These are phyloP conservation scores for Gymnopilus junonius DNA, from an alignment of 768 basidiomycete genomes.

Conservation along the genomic window DNA sequence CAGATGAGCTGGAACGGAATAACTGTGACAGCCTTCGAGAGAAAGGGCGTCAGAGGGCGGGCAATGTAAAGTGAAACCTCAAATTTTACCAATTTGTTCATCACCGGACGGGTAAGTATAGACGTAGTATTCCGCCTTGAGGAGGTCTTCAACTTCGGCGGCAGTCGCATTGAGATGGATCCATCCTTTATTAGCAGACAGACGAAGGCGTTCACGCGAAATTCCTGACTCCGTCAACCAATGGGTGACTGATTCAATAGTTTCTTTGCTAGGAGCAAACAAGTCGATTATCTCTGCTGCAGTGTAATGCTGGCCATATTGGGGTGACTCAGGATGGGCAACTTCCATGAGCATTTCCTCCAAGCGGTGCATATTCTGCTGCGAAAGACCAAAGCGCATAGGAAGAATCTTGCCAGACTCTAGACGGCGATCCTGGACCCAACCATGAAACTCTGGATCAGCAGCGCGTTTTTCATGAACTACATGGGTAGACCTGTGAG, in stretches of 20 bases:
- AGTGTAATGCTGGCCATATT: slow-evolving; percentile 55
- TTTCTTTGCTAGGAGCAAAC: slow-evolving; percentile 49
- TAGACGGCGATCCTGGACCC: slow-evolving; percentile 26
- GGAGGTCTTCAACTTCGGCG: slow-evolving; percentile 44
- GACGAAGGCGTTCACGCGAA: slow-evolving; percentile 35
- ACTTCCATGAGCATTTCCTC: slow-evolving; percentile 51
- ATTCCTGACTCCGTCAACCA: slow-evolving; percentile 52
- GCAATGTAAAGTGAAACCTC: not conserved
- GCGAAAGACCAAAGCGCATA: slow-evolving; percentile 52
- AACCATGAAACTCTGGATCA: slow-evolving; percentile 27
- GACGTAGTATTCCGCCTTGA: slow-evolving; percentile 51
- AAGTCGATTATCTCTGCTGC: slow-evolving; percentile 45
- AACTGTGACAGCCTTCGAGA: slow-evolving; percentile 45
- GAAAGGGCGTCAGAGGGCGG: slow-evolving; percentile 16
- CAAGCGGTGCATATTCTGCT: slow-evolving; percentile 48
- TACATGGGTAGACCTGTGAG: slow-evolving; percentile 26
- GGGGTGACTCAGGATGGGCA: slow-evolving; percentile 52
- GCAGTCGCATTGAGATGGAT: slow-evolving; percentile 45
- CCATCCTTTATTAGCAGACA: slow-evolving; percentile 46
- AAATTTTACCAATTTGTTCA: slow-evolving; percentile 42
- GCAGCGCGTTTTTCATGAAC: slow-evolving; percentile 32
- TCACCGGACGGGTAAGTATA: slow-evolving; percentile 44
- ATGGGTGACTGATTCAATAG: slow-evolving; percentile 42
- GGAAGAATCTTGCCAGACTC: slow-evolving; percentile 38
- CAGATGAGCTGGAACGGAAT: slow-evolving; percentile 44